Base-by-base conservation (phyloP, 768 basidiomycete species). In the Xerocomus brunneocitrinus region DNA sequence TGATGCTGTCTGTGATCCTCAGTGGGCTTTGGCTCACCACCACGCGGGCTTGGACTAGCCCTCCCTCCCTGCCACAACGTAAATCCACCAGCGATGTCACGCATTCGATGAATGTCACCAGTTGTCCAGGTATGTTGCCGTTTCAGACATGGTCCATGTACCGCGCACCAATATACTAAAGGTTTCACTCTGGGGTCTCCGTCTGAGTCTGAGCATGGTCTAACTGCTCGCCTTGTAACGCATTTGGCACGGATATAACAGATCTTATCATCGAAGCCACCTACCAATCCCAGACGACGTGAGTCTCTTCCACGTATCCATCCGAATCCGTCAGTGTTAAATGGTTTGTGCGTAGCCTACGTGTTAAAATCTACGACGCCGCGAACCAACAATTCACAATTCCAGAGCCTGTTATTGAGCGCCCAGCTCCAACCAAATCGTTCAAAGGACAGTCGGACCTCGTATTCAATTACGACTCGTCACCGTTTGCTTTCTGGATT, bases 401-500 rank as follows among this genome's bases (percentile, higher is more conserved):
- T 36, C 87, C 87, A 0, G 65, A 78, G 30, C 77, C 73, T 66
- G 69, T 77, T 49, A 70, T 85, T 32, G 60, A 73, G n/a, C 73
- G 74, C 1, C 78, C 81, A 16, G 24, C 64, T 5, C 70, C 78
- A 5, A 65, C 62, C 0, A 56, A 60, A 12, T 70, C 72, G 1
- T 71, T 73, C 50, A 69, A 63, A 35, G 52, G 69, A 12, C 71
- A 66, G 0, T 84, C 84, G 0, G 87, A 90, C 60, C 73, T 91
- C 9, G 71, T 82, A 4, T 90, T 91, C 73, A 83, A 89, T 63
- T 81, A 82, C 55, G 74, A 83, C 2, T 7, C 75, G 1, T 71
- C 74, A 0, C 88, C 89, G 0, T 91, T 91, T 63, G 81, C 83
- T 2, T 91, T 90, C 64, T 91, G 87, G 87, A 82, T 91, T 57